Evolutionary conservation across 192 early-diverging fungal genomes (phyloP).

Genomic region (Rhizophagus sp.): DNA sequence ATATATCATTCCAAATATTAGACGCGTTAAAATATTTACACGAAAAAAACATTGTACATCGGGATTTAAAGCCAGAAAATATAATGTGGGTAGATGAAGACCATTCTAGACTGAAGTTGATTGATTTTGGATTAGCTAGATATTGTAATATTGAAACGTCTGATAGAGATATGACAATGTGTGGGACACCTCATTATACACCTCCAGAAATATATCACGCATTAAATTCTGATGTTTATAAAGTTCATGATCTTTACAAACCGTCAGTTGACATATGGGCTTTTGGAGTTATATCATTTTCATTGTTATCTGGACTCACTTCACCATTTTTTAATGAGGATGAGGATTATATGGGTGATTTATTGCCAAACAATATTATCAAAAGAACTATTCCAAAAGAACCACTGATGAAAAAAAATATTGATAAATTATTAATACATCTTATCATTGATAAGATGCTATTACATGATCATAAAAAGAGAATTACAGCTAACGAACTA

Average conservation of each 20-base stretch:
- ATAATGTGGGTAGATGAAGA: not conserved
- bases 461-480: not conserved
- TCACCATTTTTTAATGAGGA: constrained; percentile 66
- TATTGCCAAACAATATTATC: not conserved
- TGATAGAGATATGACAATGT: not conserved
- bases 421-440: not conserved
- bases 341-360: not conserved
- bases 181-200: not conserved
- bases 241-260: constrained; percentile 56
- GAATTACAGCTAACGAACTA: not conserved
- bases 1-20: not conserved
- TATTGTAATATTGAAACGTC: not conserved
- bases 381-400: not conserved
- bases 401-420: not conserved
- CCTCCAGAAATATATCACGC: not conserved
- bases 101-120: not conserved
- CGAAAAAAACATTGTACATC: not conserved
- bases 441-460: not conserved
- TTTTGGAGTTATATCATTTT: constrained; percentile 89
- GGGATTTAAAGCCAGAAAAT: not conserved
- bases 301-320: constrained; percentile 79
- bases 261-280: constrained; percentile 96
- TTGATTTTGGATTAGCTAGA: constrained; percentile 8
- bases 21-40: not conserved
- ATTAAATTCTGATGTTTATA: constrained; percentile 41